phyloP scores from a whole-genome alignment of 495 filamentous ascomycete species.

The Amniculicola lignicola region DNA sequence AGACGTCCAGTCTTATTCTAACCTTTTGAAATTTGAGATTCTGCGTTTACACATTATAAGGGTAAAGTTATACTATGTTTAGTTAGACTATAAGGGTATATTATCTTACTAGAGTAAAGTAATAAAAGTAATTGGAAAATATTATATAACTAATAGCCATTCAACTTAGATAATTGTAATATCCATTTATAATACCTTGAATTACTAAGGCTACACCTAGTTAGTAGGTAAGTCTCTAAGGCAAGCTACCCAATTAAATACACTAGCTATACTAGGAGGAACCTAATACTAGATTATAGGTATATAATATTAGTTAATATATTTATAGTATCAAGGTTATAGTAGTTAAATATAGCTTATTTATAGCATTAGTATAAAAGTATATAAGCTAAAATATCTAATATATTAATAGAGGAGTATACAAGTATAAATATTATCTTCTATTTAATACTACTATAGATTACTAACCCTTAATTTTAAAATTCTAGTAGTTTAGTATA shows the following conservation, averaged over 20 bases:
- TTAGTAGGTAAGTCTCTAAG: neutral
- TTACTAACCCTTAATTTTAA: no score
- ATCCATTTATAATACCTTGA: neutral
- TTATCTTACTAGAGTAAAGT: neutral
- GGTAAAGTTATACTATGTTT: neutral
- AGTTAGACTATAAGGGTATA: neutral
- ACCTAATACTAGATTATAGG: no score
- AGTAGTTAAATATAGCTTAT: neutral
- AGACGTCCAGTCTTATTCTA: neutral
- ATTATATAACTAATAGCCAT: neutral
- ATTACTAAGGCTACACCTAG: neutral
- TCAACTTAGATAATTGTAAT: neutral
- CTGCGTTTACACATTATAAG: neutral
- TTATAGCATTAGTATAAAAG: no score
- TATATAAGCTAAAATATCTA: no score
- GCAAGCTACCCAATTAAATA: no score
- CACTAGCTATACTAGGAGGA: no score
- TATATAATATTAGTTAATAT: neutral
- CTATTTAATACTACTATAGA: no score
- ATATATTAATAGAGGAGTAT: no score
- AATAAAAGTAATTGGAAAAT: neutral
- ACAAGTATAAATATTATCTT: no score
- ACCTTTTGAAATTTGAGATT: conserved; percentile 1
- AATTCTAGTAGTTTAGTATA: no score
- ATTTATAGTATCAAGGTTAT: neutral